Conservation (phyloP, 1,139 yeast genomes). For the Hyphopichia pseudoburtonii region DNA sequence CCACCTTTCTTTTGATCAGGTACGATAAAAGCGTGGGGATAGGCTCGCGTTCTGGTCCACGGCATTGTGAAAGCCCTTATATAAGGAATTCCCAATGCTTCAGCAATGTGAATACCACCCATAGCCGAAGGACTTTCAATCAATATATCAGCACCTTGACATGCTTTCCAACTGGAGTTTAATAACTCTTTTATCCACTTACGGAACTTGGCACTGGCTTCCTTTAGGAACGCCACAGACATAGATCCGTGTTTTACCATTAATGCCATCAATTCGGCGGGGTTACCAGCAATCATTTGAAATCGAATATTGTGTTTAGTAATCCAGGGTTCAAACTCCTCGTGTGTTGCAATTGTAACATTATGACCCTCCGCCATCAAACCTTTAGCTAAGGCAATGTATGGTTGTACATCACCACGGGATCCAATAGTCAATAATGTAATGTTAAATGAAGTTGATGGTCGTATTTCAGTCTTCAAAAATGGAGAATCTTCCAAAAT, state of each 20-base stretch:
- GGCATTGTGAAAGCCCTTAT: constrained; percentile 98
- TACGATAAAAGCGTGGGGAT: constrained; percentile 93
- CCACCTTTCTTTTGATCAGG: constrained; percentile 95
- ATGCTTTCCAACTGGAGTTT: constrained; percentile 76
- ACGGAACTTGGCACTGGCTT: constrained; percentile 75
- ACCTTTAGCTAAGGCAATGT: constrained; percentile 84
- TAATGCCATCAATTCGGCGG: constrained; percentile 85
- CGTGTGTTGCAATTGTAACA: constrained; percentile 83
- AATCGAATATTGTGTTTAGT: constrained; percentile 64
- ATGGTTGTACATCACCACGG: constrained; percentile 96
- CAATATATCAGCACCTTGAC: constrained; percentile 78
- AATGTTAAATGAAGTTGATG: constrained; percentile 55
- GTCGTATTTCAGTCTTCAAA: constrained; percentile 50
- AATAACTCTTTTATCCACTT: constrained; percentile 79
- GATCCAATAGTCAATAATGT: constrained; percentile 88
- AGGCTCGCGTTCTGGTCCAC: constrained; percentile 93
- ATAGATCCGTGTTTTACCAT: constrained; percentile 91
- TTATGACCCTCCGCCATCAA: constrained; percentile 75
- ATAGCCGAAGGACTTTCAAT: constrained; percentile 95
- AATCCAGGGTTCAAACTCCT: constrained; percentile 78
- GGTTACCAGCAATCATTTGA: constrained; percentile 84
- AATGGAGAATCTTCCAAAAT: constrained; percentile 65
- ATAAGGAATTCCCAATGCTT: constrained; percentile 84
- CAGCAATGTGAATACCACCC: constrained; percentile 95
- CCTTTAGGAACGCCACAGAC: constrained; percentile 78